Evolutionary conservation across 2,329 filamentous ascomycete genomes (phyloP).

Genomic region (Penicillium sp.): DNA sequence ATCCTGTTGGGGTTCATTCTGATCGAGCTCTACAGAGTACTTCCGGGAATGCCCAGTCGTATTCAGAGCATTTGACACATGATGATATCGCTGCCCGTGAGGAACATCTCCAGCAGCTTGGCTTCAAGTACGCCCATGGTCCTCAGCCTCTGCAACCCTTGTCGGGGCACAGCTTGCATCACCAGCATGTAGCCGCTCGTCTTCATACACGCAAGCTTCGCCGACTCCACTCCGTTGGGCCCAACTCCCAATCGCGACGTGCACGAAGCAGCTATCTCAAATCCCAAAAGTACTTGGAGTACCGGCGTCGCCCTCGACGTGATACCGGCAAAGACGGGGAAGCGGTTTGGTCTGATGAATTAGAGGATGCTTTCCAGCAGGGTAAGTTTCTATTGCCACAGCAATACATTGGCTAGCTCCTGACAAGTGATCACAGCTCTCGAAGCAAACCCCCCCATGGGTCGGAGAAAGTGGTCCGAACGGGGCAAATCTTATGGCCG

Average conservation of each 20-base stretch:
- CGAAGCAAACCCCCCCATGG: conserved; percentile 57
- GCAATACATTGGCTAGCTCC: neutral
- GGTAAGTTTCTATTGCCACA: conserved; percentile 32
- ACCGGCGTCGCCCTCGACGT: conserved; percentile 44
- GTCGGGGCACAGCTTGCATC: conserved; percentile 27
- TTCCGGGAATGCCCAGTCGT: conserved; percentile 46
- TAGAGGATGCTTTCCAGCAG: conserved; percentile 51
- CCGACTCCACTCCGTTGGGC: conserved; percentile 36
- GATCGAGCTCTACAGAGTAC: conserved; percentile 43
- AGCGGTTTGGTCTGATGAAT: conserved; percentile 47
- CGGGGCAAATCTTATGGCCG: conserved; percentile 57
- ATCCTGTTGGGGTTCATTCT: conserved; percentile 36
- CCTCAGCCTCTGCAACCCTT: conserved; percentile 29
- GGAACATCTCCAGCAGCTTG: conserved; percentile 37
- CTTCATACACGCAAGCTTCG: conserved; percentile 38
- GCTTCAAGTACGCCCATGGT: conserved; percentile 38
- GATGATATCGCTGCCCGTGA: conserved; percentile 31
- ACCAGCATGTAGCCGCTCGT: conserved; percentile 29
- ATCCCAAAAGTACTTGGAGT: conserved; percentile 47
- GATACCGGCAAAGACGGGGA: conserved; percentile 46
- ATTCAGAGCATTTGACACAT: conserved; percentile 36
- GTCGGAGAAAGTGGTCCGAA: conserved; percentile 54
- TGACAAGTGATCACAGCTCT: conserved; percentile 43
- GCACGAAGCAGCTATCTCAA: conserved; percentile 38
- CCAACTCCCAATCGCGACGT: conserved; percentile 28